Evolutionary conservation across 805 yeast species (phyloP), one percentile per base, ranked within the genome.

Genomic region (Nakazawaea wyomingensis): DNA sequence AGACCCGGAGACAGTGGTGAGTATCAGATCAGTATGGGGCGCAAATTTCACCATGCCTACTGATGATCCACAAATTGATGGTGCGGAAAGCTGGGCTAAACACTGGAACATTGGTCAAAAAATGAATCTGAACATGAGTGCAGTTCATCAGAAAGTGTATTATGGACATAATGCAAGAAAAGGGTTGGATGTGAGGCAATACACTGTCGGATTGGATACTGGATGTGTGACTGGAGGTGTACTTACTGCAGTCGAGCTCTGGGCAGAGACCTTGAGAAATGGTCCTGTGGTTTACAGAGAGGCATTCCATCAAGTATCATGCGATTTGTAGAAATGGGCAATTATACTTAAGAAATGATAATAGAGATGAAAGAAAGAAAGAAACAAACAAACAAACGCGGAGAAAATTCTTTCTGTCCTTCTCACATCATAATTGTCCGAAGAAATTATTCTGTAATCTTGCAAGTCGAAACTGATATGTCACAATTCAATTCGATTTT

Each of bases 111-210:
- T 39, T 11, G 43, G 52, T n/a, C 61, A 62, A 35, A 44, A 46
- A 5, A 31, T 22, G 2, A 11, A 48, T 37, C 33, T 11, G 22
- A 27, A 34, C 6, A 28, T 22, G 5, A 28, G 9, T 4, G n/a
- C n/a, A 4, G 21, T 10, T 5, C 41, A 32, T 17, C 41, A 35
- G n/a, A 44, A 72, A 18, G 88, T 86, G 3, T 78, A 77, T 53
- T 90, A 90, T 57, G 98, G 97, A 1, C 98, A 90, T 56, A 95
- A 87, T 56, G 95, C 97, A 3, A 69, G 78, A 43, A 66, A 81
- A 43, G 96, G 96, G 1, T 71, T 89, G 39, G 78, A 74, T 43
- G 49, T 81, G 39, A 73, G 74, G 50, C 72, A 74, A 48, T 87
- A 69, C 59, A 70, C 96, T 3, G 78, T 76, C 53, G 98, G 97